Conservation (phyloP, 257 asterid species). For the Rehmannia glutinosa region DNA sequence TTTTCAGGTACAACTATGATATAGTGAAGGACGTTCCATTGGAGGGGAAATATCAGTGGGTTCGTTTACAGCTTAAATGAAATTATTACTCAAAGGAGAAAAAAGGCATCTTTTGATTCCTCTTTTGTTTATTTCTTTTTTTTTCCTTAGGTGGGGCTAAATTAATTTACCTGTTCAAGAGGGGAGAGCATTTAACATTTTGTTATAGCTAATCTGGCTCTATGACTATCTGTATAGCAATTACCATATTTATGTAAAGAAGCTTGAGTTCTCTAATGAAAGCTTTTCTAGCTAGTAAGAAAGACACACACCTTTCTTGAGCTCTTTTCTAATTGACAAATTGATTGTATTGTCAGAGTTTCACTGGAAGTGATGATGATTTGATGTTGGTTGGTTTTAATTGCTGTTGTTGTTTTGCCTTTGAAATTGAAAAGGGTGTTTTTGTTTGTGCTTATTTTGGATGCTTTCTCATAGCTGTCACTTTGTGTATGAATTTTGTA, state of each 20-base stretch:
- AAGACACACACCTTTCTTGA: neutral
- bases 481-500: constrained; percentile 5
- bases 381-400: constrained; percentile 21
- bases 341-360: constrained; percentile 31
- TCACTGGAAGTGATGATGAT: no score
- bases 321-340: neutral
- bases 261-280: constrained; percentile 34
- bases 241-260: constrained; percentile 38
- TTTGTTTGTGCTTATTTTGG: constrained; percentile 35
- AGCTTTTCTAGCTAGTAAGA: constrained; percentile 12
- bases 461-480: constrained; percentile 7
- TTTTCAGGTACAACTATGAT: constrained; percentile 85
- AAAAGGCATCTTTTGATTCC: constrained; percentile 34
- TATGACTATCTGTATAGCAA: constrained; percentile 47
- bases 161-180: constrained; percentile 16
- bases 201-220: constrained; percentile 23
- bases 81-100: constrained; percentile 17
- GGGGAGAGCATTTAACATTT: constrained; percentile 23
- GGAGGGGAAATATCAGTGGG: constrained; percentile 88
- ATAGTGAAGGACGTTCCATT: constrained; percentile 66
- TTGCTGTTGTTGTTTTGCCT: constrained; percentile 23
- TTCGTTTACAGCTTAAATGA: constrained; percentile 49
- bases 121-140: neutral
- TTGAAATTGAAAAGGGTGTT: constrained; percentile 33
- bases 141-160: constrained; percentile 21